Conservation (phyloP, 106 monocot species). For the Dioscorea alata region DNA sequence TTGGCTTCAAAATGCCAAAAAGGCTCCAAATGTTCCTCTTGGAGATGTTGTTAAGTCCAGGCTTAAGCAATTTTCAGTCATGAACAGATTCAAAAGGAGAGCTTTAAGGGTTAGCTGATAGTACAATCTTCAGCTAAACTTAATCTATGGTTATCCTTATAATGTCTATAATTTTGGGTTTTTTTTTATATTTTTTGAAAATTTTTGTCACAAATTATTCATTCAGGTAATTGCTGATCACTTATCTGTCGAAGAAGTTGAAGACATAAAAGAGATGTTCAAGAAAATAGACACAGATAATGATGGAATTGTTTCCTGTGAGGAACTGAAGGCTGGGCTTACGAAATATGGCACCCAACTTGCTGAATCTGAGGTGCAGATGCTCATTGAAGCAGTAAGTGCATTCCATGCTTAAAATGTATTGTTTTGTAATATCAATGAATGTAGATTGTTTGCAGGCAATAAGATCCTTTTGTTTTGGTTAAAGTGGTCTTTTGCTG, state of each 20-base stretch:
- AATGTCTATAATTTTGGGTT: too few relatives aligned
- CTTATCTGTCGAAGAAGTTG: conserved; percentile 37
- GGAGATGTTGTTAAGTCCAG: conserved; percentile 98
- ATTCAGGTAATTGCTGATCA: conserved; percentile 44
- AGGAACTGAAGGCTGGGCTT: conserved; percentile 35
- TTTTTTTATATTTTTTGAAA: too few relatives aligned
- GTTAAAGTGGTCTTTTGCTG: too few relatives aligned
- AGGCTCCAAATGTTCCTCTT: conserved; percentile 95
- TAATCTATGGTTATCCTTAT: background rate
- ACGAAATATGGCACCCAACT: conserved; percentile 24
- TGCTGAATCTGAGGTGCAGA: conserved; percentile 46
- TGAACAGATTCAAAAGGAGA: conserved; percentile 98
- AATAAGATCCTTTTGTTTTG: too few relatives aligned
- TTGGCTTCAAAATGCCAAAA: conserved; percentile 99
- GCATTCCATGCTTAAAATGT: background rate
- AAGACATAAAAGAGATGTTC: conserved; percentile 51
- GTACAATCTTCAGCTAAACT: background rate
- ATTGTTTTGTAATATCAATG: too few relatives aligned
- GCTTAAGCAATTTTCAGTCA: conserved; percentile 94
- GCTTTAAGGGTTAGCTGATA: conserved; percentile 73
- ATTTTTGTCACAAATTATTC: too few relatives aligned
- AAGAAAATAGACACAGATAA: conserved; percentile 39
- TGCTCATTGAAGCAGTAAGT: conserved; percentile 46
- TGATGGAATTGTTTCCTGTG: conserved; percentile 35
- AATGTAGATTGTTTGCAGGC: too few relatives aligned